Conservation (phyloP, 768 basidiomycete species). For the Suillus weaverae region DNA sequence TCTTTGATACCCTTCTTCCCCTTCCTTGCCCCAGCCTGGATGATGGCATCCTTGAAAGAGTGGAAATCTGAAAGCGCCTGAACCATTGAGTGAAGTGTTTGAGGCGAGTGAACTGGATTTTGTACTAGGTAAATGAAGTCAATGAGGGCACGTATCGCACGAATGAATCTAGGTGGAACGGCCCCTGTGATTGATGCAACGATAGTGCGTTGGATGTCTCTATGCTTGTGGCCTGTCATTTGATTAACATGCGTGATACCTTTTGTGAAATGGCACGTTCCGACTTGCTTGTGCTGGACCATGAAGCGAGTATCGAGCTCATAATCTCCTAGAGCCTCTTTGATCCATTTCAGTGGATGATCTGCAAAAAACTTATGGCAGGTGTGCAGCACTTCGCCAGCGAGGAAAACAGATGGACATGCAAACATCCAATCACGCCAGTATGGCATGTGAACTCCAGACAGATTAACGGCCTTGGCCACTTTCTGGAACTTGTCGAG, state of each 20-base stretch:
- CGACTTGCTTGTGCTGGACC: conserved; percentile 35
- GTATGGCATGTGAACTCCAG: conserved; percentile 27
- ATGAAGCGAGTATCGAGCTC: conserved; percentile 39
- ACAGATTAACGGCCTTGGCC: conserved; percentile 10
- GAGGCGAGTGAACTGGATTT: conserved; percentile 21
- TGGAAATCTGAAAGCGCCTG: conserved; percentile 4
- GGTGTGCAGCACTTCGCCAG: conserved; percentile 41
- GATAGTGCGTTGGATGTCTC: conserved; percentile 37
- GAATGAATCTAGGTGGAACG: conserved; percentile 29
- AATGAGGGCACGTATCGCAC: conserved; percentile 33
- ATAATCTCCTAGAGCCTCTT: conserved; percentile 25
- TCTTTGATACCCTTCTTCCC: conserved; percentile 21
- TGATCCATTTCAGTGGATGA: conserved; percentile 40
- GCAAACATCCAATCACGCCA: conserved; percentile 38
- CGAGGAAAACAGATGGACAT: conserved; percentile 35
- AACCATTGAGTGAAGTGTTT: background rate
- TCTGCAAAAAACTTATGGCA: conserved; percentile 20
- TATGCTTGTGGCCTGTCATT: conserved; percentile 40
- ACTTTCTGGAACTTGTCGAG: too few species aligned
- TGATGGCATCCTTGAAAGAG: background rate
- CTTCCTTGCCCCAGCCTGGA: background rate
- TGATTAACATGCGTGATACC: conserved; percentile 42
- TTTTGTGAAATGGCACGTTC: conserved; percentile 37
- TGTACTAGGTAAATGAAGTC: conserved; percentile 41
- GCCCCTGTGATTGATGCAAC: conserved; percentile 35